Evolutionary conservation across 352 stramenopile species (phyloP), one percentile per base, ranked within the genome.

Genomic region (Pythium aphanidermatum): DNA sequence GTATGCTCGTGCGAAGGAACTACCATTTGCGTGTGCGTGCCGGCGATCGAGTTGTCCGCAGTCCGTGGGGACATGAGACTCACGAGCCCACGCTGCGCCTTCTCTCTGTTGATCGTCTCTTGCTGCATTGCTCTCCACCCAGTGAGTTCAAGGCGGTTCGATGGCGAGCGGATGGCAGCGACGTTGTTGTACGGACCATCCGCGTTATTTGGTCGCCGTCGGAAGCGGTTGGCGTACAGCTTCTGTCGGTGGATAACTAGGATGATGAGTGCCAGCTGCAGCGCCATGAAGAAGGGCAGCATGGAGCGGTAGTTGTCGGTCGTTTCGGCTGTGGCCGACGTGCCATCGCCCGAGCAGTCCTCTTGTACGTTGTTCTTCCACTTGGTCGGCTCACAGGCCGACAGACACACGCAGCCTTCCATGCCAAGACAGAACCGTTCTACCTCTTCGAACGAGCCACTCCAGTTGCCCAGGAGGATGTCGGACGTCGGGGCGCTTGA

Each of bases 101-200:
- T 82, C 52, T 90, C 77, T 3, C 58, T 49, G 39, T 84, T 57
- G 28, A 90, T 83, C 36, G 77, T 32, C 8, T 68, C 65, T 21
- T 62, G 55, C 37, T 86, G 74, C 46, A 76, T 70, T 3, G 61
- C 59, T 4, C 48, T 49, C 77, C 77, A 90, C 0, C 74, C 77
- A 5, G 73, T 83, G 12, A 90, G 68, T 12, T 78, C 43, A 10
- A 90, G 59, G 0, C 73, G 58, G 31, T 87, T 85, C 5, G 72
- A 84, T 8, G 77, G 74, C 11, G 70, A 84, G n/a, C 68, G 50
- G 51, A 86, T 86, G 5, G 73, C 72, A 29, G 70, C 54, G 16
- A 81, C 70, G 24, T 89, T 83, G 46, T 89, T 87, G 62, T 90
- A 90, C 29, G 74, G 72, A 9, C 74, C 77, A 42, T 75, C 58